These are phyloP conservation scores for Blastomyces emzantsi DNA, from an alignment of 2,329 filamentous ascomycete species.

Conservation along the genomic window DNA sequence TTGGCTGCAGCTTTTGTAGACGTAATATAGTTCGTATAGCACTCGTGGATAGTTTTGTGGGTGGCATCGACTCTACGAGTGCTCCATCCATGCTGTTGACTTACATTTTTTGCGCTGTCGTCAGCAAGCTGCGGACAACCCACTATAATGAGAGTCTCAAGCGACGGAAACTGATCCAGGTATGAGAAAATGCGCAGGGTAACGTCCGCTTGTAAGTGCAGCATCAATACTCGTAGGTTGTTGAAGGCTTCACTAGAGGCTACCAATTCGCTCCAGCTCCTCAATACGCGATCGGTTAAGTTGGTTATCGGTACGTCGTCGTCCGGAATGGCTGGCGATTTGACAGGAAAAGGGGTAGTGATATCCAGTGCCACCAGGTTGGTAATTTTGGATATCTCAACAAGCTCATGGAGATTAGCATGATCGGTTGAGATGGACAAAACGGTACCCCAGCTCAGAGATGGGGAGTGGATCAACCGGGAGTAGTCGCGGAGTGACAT, in stretches of 20 bases:
- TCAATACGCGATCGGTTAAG: conserved; percentile 34
- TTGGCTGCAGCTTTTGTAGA: neutral
- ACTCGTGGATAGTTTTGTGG: conserved; percentile 1
- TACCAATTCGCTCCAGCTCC: conserved; percentile 35
- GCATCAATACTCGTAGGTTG: conserved; percentile 30
- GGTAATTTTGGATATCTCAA: conserved; percentile 30
- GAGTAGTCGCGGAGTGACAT: conserved; percentile 31
- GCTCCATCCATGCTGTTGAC: conserved; percentile 24
- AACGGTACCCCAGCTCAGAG: conserved; percentile 27
- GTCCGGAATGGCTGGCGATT: conserved; percentile 3
- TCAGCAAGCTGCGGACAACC: conserved; percentile 25
- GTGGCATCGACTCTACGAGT: neutral
- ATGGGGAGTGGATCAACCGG: conserved; percentile 25
- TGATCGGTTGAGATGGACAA: conserved; percentile 29
- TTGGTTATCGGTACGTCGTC: conserved; percentile 15
- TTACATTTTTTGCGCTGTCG: conserved; percentile 16
- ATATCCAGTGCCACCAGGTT: conserved; percentile 37
- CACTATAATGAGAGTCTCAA: conserved; percentile 29
- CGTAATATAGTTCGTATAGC: neutral
- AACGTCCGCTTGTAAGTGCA: conserved; percentile 28
- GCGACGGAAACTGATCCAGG: conserved; percentile 27
- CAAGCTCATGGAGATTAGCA: conserved; percentile 28
- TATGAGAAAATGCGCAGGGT: conserved; percentile 27
- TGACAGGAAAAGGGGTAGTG: conserved; percentile 17
- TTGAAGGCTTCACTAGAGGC: conserved; percentile 26